A percentile compares a stretch with the other conserved stretches of the same genome.
Evolutionary conservation across 768 basidiomycete species (phyloP).

Genomic region (Phaffia australis): DNA sequence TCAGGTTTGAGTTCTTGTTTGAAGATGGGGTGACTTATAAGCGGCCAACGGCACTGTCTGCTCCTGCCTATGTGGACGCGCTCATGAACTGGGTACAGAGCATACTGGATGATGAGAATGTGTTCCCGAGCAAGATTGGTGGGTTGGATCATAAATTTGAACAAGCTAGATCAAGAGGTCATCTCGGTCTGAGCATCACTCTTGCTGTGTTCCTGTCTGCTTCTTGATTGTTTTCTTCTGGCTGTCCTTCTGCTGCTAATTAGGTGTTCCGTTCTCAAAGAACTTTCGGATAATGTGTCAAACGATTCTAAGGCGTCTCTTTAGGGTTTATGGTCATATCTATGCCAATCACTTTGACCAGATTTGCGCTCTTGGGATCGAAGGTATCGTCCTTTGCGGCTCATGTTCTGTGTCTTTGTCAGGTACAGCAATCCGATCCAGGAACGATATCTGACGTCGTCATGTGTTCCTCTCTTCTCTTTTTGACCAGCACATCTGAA

Average conservation of each 20-base stretch:
- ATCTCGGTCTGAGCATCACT: not conserved
- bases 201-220: not conserved
- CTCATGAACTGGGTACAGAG: slow-evolving; percentile 98
- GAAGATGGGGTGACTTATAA: slow-evolving; percentile 30
- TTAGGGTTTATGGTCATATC: slow-evolving; percentile 95
- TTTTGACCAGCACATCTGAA: slow-evolving; percentile 73
- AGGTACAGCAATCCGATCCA: not conserved
- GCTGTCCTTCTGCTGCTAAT: not conserved
- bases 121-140: slow-evolving; percentile 96
- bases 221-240: not conserved
- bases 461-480: not conserved
- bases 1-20: slow-evolving; percentile 25
- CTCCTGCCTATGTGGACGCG: slow-evolving; percentile 79
- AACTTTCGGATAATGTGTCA: slow-evolving; percentile 84
- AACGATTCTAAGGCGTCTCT: slow-evolving; percentile 80
- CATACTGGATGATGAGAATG: slow-evolving; percentile 76
- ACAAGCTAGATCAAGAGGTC: not conserved
- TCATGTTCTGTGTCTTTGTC: not conserved
- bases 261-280: slow-evolving; percentile 81
- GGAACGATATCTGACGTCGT: not conserved
- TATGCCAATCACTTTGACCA: slow-evolving; percentile 99
- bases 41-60: slow-evolving; percentile 35
- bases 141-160: slow-evolving; percentile 22
- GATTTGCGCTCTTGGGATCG: slow-evolving; percentile 92
- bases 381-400: slow-evolving; percentile 50